Base-by-base conservation (phyloP, 1,284 basidiomycete genomes). In the Marasmius oreades region DNA sequence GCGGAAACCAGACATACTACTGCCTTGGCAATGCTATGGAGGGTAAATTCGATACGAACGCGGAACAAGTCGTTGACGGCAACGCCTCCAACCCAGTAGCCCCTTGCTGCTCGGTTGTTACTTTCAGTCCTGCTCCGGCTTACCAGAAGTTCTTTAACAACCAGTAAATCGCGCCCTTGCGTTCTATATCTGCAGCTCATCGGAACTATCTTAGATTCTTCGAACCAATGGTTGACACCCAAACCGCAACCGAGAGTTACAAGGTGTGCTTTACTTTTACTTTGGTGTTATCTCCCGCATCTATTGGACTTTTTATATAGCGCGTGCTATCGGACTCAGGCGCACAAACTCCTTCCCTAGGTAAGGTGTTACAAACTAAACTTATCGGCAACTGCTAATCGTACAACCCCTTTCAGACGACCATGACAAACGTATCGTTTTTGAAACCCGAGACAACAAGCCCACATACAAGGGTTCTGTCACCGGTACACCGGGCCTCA, bases 351-450 rank as follows among this genome's bases (percentile, higher is more conserved):
- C 55, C 55, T 20, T 28, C 39, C 3, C 48, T 53, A 1, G 39
- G 39, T 42, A 42, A n/a, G 14, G 5, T 7, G 7, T 42, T n/a
- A 7, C 7, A 3, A 18, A 11, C n/a, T 16, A 16, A 6, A 42
- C 20, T 42, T 16, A 16, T 2, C 16, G 2, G 16, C 39, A 18
- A 7, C 20, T 5, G n/a, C 20, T 42, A 16, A 42, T n/a, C n/a
- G 20, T 18, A 8, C 10, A 42, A 16, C 3, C 39, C 20, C 18
- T 42, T 16, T 7, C 20, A 42, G 55, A 57, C 36, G 55, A 57
- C 26, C 55, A 57, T 39, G 55, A 57, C 52, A 51, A 57, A 37
- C 51, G 55, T 12, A 57, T 57, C 34, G 39, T 51, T 20, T 47
- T 36, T 16, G 55, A 57, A 18, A 57, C 55, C 5, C 14, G 44